phyloP scores from a whole-genome alignment of 495 filamentous ascomycete genomes.

The Tricharina praecox region DNA sequence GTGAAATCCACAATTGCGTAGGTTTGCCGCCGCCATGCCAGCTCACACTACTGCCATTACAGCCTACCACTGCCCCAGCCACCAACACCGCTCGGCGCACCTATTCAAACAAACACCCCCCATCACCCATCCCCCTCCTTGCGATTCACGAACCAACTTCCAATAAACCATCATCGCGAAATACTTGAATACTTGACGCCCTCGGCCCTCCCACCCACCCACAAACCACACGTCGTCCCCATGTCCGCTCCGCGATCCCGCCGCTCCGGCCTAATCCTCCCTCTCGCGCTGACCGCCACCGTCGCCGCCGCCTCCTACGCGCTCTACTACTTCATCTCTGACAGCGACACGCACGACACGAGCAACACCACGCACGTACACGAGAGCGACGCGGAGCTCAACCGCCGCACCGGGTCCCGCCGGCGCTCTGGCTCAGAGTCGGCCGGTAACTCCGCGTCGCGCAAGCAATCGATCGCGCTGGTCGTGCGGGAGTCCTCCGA shows the following conservation, averaged over 20 bases:
- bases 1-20: neutral
- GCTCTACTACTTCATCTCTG: neutral
- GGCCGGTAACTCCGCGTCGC: neutral
- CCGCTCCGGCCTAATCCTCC: slow-evolving; percentile 16
- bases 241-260: slow-evolving; percentile 16
- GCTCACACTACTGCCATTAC: neutral
- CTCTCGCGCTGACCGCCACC: slow-evolving; percentile 16
- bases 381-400: neutral
- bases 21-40: neutral
- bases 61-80: neutral
- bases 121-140: too few relatives aligned
- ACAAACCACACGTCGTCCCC: neutral
- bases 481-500: slow-evolving; percentile 11
- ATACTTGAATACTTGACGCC: too few relatives aligned
- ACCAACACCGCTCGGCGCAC: neutral
- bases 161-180: neutral
- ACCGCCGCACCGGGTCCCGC: neutral
- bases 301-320: slow-evolving; percentile 14
- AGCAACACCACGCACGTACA: neutral
- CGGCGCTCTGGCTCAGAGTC: too few relatives aligned
- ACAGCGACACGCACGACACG: neutral
- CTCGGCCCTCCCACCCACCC: neutral
- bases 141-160: too few relatives aligned
- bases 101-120: neutral
- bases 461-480: slow-evolving; percentile 12